Conservation (phyloP, 1,139 yeast genomes). For the Geotrichum australiense region DNA sequence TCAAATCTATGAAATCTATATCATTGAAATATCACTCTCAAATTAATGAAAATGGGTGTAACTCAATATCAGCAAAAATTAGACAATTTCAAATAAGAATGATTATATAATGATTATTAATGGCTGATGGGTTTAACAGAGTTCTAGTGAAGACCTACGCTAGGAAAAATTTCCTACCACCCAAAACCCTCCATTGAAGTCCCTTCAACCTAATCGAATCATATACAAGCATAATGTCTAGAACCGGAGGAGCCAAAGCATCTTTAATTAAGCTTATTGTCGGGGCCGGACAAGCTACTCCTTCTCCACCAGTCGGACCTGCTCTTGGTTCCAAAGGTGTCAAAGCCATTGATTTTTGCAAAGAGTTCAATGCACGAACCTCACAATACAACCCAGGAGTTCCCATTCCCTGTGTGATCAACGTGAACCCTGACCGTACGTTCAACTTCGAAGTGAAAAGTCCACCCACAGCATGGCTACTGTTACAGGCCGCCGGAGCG, state of each 20-base stretch:
- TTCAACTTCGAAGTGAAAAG: conserved; percentile 81
- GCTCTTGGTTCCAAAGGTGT: conserved; percentile 98
- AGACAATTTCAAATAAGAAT: too few species aligned
- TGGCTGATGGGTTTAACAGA: too few species aligned
- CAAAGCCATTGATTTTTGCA: conserved; percentile 96
- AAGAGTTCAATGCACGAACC: conserved; percentile 95
- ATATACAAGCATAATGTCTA: conserved; percentile 11
- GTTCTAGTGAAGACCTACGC: too few species aligned
- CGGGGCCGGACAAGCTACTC: conserved; percentile 99
- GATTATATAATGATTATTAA: too few species aligned
- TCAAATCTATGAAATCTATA: too few species aligned
- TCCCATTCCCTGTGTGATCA: conserved; percentile 81
- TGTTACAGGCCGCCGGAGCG: conserved; percentile 78
- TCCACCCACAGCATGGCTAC: conserved; percentile 86
- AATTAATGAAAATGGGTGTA: not conserved
- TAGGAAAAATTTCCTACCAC: conserved; percentile 7
- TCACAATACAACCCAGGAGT: conserved; percentile 78
- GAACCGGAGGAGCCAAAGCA: conserved; percentile 27
- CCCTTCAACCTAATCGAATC: conserved; percentile 2
- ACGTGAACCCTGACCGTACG: conserved; percentile 86
- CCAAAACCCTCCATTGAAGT: conserved; percentile 3
- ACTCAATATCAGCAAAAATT: too few species aligned
- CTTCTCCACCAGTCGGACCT: conserved; percentile 99
- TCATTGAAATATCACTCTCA: too few species aligned
- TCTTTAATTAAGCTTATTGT: conserved; percentile 82